Evolutionary conservation across 2,329 filamentous ascomycete species (phyloP), one percentile per base, ranked within the genome.

Genomic region (Daldinia sp.): DNA sequence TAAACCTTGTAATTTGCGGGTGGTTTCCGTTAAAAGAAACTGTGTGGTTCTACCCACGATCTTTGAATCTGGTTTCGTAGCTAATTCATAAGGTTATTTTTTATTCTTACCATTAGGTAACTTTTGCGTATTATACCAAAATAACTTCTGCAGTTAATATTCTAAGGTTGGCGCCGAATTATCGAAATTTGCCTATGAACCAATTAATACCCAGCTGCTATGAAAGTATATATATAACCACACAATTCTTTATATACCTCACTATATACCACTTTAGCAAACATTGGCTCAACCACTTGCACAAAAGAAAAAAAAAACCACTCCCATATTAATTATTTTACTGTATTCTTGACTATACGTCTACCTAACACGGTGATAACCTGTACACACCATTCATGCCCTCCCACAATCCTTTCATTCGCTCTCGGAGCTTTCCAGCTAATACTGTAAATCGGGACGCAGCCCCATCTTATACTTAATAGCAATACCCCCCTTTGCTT

Each of bases 261-360:
- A 35, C 33, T 35, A 10, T 9, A 35, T 2, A 23, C 20, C 20
- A 23, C 20, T 23, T 23, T 23, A 23, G 20, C 20, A 23, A 33
- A 4, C 30, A 33, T 33, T 9, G 7, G 2, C 20, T 39, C 4
- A 9, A n/a, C 18, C 48, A 33, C 9, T 51, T 15, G 28, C 48
- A 28, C 35, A 9, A 46, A 37, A 10, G 33, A 35, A 9, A 35
- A 13, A 20, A 56, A 30, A 28, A 42, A n/a, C 15, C 46, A 20
- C 26, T 48, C 48, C 37, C 4, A 26, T 53, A 9, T 51, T 59
- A 69, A 60, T 62, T 63, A 65, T 71, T 71, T 69, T 69, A 66
- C 63, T 71, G 60, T 62, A 69, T 71, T 71, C 12, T 51, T 69
- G 18, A 65, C 62, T 64, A 68, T 60, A 30, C 59, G 37, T 65